Conservation (phyloP, 2,329 filamentous ascomycete genomes). For the Pseudogymnoascus sp. region DNA sequence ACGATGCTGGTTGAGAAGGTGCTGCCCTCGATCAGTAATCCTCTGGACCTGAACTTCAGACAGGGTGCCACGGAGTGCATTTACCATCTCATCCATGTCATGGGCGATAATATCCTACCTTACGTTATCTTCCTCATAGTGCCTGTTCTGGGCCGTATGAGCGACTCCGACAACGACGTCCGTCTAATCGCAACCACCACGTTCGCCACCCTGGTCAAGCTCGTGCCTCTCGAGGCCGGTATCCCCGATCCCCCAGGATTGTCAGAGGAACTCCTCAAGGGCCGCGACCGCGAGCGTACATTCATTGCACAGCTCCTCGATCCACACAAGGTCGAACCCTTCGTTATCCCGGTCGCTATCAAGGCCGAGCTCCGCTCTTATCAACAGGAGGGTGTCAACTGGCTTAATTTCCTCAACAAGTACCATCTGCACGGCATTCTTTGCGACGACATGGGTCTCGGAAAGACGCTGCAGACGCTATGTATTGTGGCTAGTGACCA, state of each 20-base stretch:
- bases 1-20: constrained; percentile 92
- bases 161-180: constrained; percentile 93
- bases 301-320: constrained; percentile 96
- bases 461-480: constrained; percentile 93
- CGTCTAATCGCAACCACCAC: constrained; percentile 91
- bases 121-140: constrained; percentile 99
- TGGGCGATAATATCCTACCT: constrained; percentile 91
- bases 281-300: constrained; percentile 86
- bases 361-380: constrained; percentile 95
- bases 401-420: constrained; percentile 95
- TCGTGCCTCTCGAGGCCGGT: constrained; percentile 92
- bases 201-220: constrained; percentile 92
- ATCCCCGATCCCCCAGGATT: constrained; percentile 94
- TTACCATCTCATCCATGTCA: constrained; percentile 95
- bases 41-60: constrained; percentile 76
- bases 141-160: constrained; percentile 94
- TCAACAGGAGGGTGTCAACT: constrained; percentile 97
- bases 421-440: constrained; percentile 98
- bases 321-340: constrained; percentile 91
- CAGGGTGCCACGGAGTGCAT: constrained; percentile 93
- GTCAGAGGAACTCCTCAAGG: constrained; percentile 78
- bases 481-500: constrained; percentile 98
- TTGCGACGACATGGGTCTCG: constrained; percentile 98
- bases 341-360: constrained; percentile 89
- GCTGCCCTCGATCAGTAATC: constrained; percentile 83